Percentiles rank a stretch among this genome's conserved stretches.
These are phyloP conservation scores for Cardamine chenopodiifolia DNA, from an alignment of 345 rosid genomes.

Conservation along the genomic window DNA sequence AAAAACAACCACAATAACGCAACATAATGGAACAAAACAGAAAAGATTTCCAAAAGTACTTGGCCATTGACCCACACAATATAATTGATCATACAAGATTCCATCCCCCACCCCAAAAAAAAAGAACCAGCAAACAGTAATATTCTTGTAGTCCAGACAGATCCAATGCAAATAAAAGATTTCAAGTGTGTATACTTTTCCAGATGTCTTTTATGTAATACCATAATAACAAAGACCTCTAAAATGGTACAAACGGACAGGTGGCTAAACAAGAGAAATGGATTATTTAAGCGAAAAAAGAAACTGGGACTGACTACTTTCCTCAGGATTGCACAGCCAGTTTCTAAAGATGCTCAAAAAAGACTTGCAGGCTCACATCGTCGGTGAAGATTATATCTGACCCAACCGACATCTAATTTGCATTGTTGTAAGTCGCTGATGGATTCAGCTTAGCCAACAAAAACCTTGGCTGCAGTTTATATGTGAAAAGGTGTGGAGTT, in stretches of 20 bases:
- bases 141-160: conserved; percentile 13
- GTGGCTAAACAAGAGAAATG: conserved; percentile 10
- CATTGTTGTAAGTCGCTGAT: conserved; percentile 84
- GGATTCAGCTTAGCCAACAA: conserved; percentile 95
- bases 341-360: conserved; percentile 93
- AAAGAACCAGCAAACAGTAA: not conserved
- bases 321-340: conserved; percentile 94
- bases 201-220: conserved; percentile 25
- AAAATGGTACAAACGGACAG: conserved; percentile 25
- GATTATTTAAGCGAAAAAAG: conserved; percentile 19
- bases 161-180: conserved; percentile 30
- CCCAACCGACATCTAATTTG: conserved; percentile 76
- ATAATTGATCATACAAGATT: conserved; percentile 24
- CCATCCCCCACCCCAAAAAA: conserved; percentile 2
- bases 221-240: conserved; percentile 27
- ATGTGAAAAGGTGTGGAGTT: not conserved
- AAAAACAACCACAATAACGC: not conserved
- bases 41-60: conserved; percentile 30
- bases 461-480: conserved; percentile 75
- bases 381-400: conserved; percentile 91
- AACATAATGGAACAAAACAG: not conserved
- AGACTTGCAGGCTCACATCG: conserved; percentile 95
- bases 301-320: not conserved
- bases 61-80: conserved; percentile 12
- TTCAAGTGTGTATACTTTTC: conserved; percentile 20